Evolutionary conservation across 2,329 filamentous ascomycete genomes (phyloP).

Genomic region (Colletotrichum sojae): DNA sequence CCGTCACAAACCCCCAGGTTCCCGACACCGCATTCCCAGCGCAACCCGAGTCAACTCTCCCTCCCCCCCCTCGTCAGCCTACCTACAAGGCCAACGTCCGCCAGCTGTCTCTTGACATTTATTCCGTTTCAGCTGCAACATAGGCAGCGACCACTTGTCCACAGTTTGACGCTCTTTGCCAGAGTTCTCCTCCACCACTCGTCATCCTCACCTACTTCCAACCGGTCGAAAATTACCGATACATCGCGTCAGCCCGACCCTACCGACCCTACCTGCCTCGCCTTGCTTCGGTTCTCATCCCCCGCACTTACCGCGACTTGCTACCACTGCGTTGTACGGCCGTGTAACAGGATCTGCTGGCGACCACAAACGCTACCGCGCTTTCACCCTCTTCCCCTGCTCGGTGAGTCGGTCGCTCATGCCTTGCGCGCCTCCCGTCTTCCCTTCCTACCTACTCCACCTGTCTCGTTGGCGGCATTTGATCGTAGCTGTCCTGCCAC

Average conservation of each 20-base stretch:
- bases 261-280: conserved; percentile 10
- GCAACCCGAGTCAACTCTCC: conserved; percentile 29
- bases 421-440: conserved; percentile 6
- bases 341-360: conserved; percentile 26
- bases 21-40: conserved; percentile 38
- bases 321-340: conserved; percentile 19
- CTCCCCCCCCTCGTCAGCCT: conserved; percentile 5
- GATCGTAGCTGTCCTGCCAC: conserved; percentile 15
- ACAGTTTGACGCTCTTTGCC: no score
- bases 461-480: conserved; percentile 22
- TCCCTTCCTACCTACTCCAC: conserved; percentile 4
- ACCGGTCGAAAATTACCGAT: no score
- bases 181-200: no score
- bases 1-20: conserved; percentile 18
- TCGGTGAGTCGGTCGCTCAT: conserved; percentile 30
- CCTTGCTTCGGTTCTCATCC: neutral
- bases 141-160: no score
- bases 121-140: no score
- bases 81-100: no score
- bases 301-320: conserved; percentile 14
- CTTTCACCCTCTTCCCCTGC: conserved; percentile 7
- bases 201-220: no score
- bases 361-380: conserved; percentile 5
- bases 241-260: neutral
- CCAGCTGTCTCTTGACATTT: no score